These are phyloP conservation scores for Blastobotrys terrestris DNA, from an alignment of 805 yeast species.

Conservation along the genomic window DNA sequence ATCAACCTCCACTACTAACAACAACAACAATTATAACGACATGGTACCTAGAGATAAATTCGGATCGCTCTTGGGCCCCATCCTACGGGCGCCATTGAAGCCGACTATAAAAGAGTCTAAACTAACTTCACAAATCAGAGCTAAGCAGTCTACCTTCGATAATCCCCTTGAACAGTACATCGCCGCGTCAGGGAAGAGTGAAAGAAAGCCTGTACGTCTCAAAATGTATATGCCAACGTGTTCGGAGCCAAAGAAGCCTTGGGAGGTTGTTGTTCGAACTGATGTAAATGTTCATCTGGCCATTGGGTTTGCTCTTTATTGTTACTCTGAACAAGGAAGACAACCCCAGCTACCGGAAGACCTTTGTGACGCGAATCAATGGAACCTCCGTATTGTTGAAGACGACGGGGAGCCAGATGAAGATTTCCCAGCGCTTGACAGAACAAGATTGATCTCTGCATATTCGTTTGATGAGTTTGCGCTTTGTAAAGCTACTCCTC, in stretches of 20 bases:
- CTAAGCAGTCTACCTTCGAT: constrained; percentile 25
- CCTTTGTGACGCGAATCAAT: constrained; percentile 51
- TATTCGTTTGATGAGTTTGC: constrained; percentile 83
- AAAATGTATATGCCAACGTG: constrained; percentile 32
- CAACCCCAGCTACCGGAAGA: constrained; percentile 24
- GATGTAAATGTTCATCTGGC: constrained; percentile 46
- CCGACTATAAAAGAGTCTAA: constrained; percentile 8
- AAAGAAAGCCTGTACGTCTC: constrained; percentile 27
- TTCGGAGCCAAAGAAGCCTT: constrained; percentile 26
- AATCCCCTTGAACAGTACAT: constrained; percentile 33
- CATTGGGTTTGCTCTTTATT: constrained; percentile 47
- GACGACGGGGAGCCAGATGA: constrained; percentile 91
- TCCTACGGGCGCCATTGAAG: not conserved
- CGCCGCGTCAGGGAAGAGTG: constrained; percentile 32
- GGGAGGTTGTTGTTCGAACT: constrained; percentile 30
- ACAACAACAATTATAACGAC: no score
- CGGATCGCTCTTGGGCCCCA: not conserved
- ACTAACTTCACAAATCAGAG: constrained; percentile 25
- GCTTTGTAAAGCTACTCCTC: constrained; percentile 48
- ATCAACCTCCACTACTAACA: constrained; percentile 7
- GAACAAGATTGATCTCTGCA: constrained; percentile 57
- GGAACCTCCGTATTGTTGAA: constrained; percentile 79
- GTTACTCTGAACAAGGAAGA: constrained; percentile 24
- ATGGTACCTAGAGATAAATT: not conserved
- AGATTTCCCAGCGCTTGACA: constrained; percentile 79